A percentile compares a stretch with the other conserved stretches of the same genome.
Conservation (phyloP, 2,329 filamentous ascomycete species). For the Boeremia lycopersici region DNA sequence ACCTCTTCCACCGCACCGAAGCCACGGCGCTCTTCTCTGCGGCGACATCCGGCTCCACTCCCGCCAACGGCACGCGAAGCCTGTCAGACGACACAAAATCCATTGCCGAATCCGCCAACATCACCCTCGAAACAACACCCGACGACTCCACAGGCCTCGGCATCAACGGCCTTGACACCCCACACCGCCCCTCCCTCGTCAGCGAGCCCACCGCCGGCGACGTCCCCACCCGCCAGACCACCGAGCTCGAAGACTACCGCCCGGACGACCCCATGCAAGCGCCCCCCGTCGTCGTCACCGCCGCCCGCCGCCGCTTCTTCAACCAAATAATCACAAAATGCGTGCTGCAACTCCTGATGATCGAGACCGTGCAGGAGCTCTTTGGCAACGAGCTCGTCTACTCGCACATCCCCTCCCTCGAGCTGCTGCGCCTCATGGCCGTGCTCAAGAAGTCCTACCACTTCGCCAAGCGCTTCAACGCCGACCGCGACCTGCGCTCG, state of each 20-base stretch:
- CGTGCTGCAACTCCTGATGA: conserved; percentile 97
- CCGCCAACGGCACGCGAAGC: conserved; percentile 56
- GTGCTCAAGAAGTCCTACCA: conserved; percentile 95
- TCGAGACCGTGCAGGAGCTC: conserved; percentile 97
- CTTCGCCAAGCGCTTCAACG: conserved; percentile 97
- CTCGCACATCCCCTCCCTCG: conserved; percentile 84
- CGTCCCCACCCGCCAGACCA: conserved; percentile 43
- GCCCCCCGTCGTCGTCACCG: conserved; percentile 89
- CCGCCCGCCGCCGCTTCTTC: conserved; percentile 91
- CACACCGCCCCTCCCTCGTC: conserved; percentile 39
- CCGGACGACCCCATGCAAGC: conserved; percentile 73
- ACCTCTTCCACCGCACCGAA: conserved; percentile 92
- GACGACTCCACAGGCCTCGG: conserved; percentile 50
- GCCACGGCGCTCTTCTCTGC: conserved; percentile 95
- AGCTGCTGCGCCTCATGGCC: conserved; percentile 90
- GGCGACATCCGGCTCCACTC: conserved; percentile 58
- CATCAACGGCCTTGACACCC: conserved; percentile 49
- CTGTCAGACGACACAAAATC: conserved; percentile 53
- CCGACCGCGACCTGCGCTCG: conserved; percentile 93
- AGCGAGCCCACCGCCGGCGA: conserved; percentile 42
- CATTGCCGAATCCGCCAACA: conserved; percentile 40
- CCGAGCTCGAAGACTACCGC: conserved; percentile 82
- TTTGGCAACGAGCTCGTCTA: conserved; percentile 98
- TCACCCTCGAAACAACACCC: conserved; percentile 41
- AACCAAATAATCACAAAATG: conserved; percentile 99